Conservation (phyloP, 805 yeast genomes). For the Wickerhamiella domercqiae region DNA sequence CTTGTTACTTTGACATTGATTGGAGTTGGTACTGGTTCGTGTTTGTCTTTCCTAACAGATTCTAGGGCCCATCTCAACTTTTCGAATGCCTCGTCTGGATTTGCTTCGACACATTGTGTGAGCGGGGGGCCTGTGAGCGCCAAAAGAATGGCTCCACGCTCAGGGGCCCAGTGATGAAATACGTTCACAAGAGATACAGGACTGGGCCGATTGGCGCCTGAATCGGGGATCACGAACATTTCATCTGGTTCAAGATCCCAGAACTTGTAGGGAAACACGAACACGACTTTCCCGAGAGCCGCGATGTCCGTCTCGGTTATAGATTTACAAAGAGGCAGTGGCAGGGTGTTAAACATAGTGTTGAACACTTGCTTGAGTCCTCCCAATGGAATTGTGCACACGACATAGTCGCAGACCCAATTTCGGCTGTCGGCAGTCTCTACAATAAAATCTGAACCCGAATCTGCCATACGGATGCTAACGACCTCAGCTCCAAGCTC, state of each 20-base stretch:
- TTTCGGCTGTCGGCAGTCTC: too few relatives aligned
- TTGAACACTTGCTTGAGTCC: conserved; percentile 31
- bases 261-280: conserved; percentile 48
- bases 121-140: conserved; percentile 58
- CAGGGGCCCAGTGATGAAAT: conserved; percentile 28
- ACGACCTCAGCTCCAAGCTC: conserved; percentile 30
- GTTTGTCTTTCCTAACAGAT: conserved; percentile 18
- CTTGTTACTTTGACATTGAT: conserved; percentile 31
- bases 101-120: conserved; percentile 40
- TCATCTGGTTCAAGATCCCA: conserved; percentile 44
- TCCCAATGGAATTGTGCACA: conserved; percentile 70
- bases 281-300: conserved; percentile 53
- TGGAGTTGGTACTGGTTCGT: conserved; percentile 25
- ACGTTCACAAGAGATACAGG: conserved; percentile 52
- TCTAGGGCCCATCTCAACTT: conserved; percentile 38
- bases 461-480: too few relatives aligned
- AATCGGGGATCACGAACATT: conserved; percentile 26
- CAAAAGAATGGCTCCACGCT: conserved; percentile 37
- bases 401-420: conserved; percentile 36
- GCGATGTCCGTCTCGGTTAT: conserved; percentile 43
- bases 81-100: conserved; percentile 41
- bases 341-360: conserved; percentile 21
- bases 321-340: conserved; percentile 26
- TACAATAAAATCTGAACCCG: too few relatives aligned
- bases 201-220: conserved; percentile 22